These are phyloP conservation scores for Plasmodium sp. DNA, from an alignment of 169 alveolate species.

Conservation along the genomic window DNA sequence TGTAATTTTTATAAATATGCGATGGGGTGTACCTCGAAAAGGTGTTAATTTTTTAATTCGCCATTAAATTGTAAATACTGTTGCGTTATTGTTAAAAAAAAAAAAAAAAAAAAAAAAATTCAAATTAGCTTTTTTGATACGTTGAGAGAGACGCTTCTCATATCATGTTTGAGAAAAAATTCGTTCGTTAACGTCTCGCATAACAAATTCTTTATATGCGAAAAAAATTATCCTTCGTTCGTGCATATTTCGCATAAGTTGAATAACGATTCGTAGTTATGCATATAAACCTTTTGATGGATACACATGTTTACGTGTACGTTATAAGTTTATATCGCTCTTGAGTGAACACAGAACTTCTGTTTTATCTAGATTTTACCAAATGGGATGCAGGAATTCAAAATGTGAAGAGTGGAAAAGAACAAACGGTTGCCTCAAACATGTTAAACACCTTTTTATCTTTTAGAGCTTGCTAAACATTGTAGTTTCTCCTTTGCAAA, in stretches of 20 bases:
- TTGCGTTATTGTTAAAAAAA: not conserved
- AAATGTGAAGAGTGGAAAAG: not conserved
- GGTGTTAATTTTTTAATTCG: not conserved
- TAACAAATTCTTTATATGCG: not conserved
- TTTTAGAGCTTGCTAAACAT: not conserved
- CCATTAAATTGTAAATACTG: not conserved
- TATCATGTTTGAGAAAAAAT: not conserved
- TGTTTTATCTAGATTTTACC: not conserved
- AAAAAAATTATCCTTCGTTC: not conserved
- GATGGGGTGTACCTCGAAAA: not conserved
- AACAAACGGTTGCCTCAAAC: not conserved
- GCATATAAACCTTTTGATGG: not conserved
- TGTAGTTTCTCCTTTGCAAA: not conserved
- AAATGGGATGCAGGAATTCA: not conserved
- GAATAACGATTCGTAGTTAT: not conserved
- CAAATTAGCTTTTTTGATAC: not conserved
- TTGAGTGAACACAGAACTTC: not conserved
- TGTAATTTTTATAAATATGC: not conserved
- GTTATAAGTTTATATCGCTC: not conserved
- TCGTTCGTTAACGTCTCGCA: not conserved
- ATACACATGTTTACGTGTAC: not conserved
- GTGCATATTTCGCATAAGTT: not conserved
- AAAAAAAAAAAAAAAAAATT: not conserved
- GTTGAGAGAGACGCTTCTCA: not conserved
- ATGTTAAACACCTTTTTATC: not conserved